Base-by-base conservation (phyloP, 176 grass and related monocot genomes). In the Microstegium vimineum region DNA sequence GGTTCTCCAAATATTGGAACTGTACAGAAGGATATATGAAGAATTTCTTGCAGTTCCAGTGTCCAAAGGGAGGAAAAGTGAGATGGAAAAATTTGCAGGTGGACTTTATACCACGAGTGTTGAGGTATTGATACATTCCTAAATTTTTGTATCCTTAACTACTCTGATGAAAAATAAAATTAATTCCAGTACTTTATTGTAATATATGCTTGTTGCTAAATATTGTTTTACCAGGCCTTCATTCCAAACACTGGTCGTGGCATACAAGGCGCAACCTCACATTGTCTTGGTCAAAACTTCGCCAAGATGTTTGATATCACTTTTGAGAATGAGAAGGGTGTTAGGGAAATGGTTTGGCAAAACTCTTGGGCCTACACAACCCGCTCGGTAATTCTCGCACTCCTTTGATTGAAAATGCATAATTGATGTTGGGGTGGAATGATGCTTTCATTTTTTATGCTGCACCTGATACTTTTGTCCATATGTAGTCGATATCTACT, bases 331-430 rank as follows among this genome's bases (percentile, higher is more conserved):
- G 93, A 98, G 25, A 98, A 90, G 49, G 90, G 96, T 63, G 83
- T 61, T 74, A 95, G 86, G 74, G 85, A 85, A 63, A 95, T 98
- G 96, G 96, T 98, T 68, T 98, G 93, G 93, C 96, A 98, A 84
- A 98, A 98, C 89, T 95, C 93, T 65, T 98, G 96, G 96, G 96
- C 96, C 23, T 98, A 98, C 79, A 98, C 84, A 18, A 95, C 96
- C 76, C 96, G 96, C 42, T 95, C 96, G 77, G 96, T 98, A 95
- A 93, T 86, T 79, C 75, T 80, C 10, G 10, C 51, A 20, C 60
- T 73, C 56, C 11, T 31, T 76, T 17, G 23, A 63, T 75, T 80
- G 30, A 17, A 17, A 82, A 74, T 74, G 5, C 22, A 62, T 46
- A 6, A 15, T 27, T 33, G 3, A 30, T 72, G 14, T 47, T 6